Conservation (phyloP, 139 green algal genomes). For the Pleodorina starrii region DNA sequence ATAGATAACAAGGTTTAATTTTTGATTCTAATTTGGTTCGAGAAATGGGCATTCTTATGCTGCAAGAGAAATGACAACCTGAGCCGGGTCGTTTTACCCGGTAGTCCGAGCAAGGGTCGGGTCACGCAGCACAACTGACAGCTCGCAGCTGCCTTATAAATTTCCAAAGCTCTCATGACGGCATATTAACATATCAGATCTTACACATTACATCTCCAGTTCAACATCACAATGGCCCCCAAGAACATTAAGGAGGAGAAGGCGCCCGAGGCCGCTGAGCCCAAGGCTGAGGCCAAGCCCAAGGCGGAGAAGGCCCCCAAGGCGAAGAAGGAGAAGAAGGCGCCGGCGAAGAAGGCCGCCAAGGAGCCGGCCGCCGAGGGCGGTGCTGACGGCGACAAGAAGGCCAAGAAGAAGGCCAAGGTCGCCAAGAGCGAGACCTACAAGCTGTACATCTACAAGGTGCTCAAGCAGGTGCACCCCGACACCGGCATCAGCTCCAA, state of each 20-base stretch:
- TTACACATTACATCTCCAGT: not conserved
- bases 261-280: constrained; percentile 10
- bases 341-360: constrained; percentile 3
- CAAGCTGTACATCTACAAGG: constrained; percentile 62
- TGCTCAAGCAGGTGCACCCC: constrained; percentile 94
- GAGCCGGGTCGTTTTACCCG: too few species aligned
- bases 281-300: constrained; percentile 12
- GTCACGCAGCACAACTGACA: not conserved
- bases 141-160: not conserved
- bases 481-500: constrained; percentile 95
- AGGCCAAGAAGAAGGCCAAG: constrained; percentile 6
- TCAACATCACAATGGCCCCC: not conserved
- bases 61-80: not conserved
- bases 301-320: not conserved
- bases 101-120: not conserved
- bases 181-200: not conserved
- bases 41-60: not conserved
- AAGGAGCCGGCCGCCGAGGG: not conserved
- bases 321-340: constrained; percentile 35
- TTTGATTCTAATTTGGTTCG: not conserved
- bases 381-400: not conserved
- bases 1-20: not conserved
- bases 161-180: not conserved
- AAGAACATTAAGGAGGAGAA: constrained; percentile 12
- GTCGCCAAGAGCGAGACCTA: constrained; percentile 46